phyloP scores from a whole-genome alignment of 768 basidiomycete species.

The Sutorius australiensis region DNA sequence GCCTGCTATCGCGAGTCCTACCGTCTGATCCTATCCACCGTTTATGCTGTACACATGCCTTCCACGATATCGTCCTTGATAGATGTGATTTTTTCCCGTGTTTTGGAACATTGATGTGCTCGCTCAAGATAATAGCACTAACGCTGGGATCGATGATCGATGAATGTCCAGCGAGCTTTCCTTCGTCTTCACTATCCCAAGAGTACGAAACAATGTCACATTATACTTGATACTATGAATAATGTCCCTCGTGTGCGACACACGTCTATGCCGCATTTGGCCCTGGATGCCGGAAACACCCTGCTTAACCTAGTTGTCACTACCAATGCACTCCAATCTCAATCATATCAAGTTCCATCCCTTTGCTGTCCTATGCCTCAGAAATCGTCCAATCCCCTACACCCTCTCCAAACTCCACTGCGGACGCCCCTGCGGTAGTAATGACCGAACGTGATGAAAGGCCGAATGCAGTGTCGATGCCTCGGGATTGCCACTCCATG shows the following conservation, averaged over 20 bases:
- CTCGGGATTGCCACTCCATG: not conserved
- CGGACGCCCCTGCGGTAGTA: not conserved
- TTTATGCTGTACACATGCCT: not conserved
- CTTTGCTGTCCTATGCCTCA: not conserved
- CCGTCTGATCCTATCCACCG: constrained; percentile 2
- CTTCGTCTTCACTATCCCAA: too few species aligned
- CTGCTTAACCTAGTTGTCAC: too few species aligned
- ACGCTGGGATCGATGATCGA: too few species aligned
- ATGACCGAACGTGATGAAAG: not conserved
- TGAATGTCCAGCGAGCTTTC: too few species aligned
- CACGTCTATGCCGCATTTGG: too few species aligned
- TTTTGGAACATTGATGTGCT: not conserved
- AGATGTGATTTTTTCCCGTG: not conserved
- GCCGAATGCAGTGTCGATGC: not conserved
- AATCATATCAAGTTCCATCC: too few species aligned
- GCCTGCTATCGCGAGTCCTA: not conserved
- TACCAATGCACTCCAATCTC: too few species aligned
- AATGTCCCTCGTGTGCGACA: too few species aligned
- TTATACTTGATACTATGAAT: too few species aligned
- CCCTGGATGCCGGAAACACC: too few species aligned
- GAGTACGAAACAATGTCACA: too few species aligned
- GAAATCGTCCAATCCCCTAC: not conserved
- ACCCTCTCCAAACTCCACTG: not conserved
- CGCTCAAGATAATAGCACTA: not conserved
- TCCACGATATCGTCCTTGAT: not conserved